These are phyloP conservation scores for Auriscalpium vulgare DNA, from an alignment of 768 basidiomycete genomes.

Conservation along the genomic window DNA sequence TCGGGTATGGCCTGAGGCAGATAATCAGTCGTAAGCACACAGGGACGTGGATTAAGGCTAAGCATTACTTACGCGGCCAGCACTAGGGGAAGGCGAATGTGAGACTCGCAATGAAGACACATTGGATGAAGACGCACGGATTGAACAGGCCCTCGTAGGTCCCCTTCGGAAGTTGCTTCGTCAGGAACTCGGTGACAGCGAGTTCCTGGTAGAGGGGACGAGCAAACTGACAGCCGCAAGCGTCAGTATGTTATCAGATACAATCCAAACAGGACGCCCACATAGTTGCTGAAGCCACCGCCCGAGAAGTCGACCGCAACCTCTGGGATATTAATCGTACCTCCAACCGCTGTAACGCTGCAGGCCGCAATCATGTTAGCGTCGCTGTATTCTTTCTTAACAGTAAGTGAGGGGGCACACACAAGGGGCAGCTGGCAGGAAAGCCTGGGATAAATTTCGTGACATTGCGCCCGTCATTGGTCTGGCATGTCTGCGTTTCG, in stretches of 20 bases:
- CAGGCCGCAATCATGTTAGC: not conserved
- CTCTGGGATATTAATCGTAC: constrained; percentile 53
- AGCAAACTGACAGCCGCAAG: constrained; percentile 30
- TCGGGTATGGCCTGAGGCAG: constrained; percentile 45
- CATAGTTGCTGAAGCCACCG: constrained; percentile 68
- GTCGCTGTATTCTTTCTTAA: not conserved
- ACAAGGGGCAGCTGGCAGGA: constrained; percentile 46
- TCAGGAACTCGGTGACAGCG: constrained; percentile 35
- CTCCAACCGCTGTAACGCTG: constrained; percentile 70
- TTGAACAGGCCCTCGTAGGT: constrained; percentile 52
- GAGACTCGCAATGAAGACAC: constrained; percentile 14
- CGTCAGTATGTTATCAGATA: not conserved
- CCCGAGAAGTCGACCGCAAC: constrained; percentile 54
- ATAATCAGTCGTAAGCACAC: not conserved
- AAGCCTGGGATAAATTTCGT: constrained; percentile 47
- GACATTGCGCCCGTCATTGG: constrained; percentile 49
- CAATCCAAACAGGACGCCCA: constrained; percentile 21
- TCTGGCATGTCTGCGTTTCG: constrained; percentile 41
- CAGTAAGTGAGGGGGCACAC: constrained; percentile 3
- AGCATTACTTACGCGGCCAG: constrained; percentile 37
- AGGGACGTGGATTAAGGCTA: not conserved
- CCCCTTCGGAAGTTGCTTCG: constrained; percentile 31
- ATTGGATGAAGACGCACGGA: constrained; percentile 35
- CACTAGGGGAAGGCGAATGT: not conserved
- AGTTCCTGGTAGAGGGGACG: constrained; percentile 46